phyloP scores from a whole-genome alignment of 768 basidiomycete genomes.

The Mycena rebaudengoi region DNA sequence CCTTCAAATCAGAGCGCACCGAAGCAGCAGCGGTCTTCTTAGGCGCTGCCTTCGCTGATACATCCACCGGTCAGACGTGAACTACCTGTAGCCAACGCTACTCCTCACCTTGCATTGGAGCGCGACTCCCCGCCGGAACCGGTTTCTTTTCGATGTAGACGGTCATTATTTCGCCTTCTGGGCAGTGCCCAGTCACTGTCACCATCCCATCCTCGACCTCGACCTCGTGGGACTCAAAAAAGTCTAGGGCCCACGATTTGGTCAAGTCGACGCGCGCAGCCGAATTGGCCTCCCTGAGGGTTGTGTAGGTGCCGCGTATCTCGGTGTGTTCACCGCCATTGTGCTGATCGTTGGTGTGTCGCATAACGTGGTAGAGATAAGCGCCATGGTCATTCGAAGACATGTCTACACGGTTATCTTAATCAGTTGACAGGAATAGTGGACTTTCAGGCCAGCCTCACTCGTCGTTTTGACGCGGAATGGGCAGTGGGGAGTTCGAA shows the following conservation, averaged over 20 bases:
- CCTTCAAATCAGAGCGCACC: neutral
- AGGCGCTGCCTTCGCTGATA: no score
- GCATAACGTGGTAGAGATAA: constrained; percentile 6
- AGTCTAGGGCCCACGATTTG: neutral
- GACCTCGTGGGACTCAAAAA: neutral
- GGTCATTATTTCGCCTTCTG: neutral
- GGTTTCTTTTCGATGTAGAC: neutral
- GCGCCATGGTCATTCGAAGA: neutral
- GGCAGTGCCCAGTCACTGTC: neutral
- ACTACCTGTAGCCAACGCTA: neutral
- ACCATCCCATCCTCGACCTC: neutral
- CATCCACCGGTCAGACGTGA: no score
- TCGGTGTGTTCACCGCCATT: neutral
- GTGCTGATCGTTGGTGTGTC: neutral
- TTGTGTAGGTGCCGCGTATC: neutral
- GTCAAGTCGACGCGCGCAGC: neutral
- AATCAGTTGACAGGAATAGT: no score
- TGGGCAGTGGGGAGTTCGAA: no score
- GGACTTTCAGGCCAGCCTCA: no score
- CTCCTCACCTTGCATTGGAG: neutral
- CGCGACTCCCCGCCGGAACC: neutral
- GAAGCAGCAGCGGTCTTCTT: no score
- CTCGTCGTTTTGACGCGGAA: no score
- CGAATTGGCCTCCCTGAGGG: neutral
- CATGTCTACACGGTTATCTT: neutral